Evolutionary conservation across 768 basidiomycete species (phyloP), one percentile per base, ranked within the genome.

Genomic region (Polyporus arcularius): DNA sequence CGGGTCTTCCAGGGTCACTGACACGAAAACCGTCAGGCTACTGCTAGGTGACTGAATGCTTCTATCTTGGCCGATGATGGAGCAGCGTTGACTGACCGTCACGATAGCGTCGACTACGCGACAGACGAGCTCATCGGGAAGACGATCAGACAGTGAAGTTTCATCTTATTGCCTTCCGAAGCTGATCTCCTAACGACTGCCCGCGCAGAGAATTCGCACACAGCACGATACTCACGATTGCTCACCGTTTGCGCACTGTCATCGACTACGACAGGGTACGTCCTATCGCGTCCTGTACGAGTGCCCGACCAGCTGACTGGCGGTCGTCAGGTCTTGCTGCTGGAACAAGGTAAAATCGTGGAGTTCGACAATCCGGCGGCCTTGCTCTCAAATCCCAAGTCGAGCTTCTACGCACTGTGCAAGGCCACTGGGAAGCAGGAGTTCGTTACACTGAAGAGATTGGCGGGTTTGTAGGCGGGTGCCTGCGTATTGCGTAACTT

Each of bases 121-220:
- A 94, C 93, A 0, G 93, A 95, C 70, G 91, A 94, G 68, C 78
- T 94, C 4, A 94, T 92, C 65, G 80, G 87, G 39, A 88, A 88
- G 69, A 90, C 90, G 35, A 35, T 35, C 35, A 35, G 35, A 35
- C 4, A 26, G 38, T 41, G 45, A 61, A 26, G 21, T 26, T 26
- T 26, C 21, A 26, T 26, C 21, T 26, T 26, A 26, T 26, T 26
- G 21, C 21, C 58, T 18, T 47, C 46, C 21, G 18, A 47, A 10
- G 12, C 41, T 45, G 43, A 49, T 30, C 47, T 18, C 47, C 7
- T 35, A 35, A 35, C 26, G 58, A 15, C 12, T 15, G 12, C 52
- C 32, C 18, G 58, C 40, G 3, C 67, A 89, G 87, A 15, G 86
- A 89, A 76, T 93, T 92, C 63, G 84, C 88, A 2, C 80, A 86